Percentiles rank a stretch among this genome's conserved stretches.
phyloP scores from a whole-genome alignment of 2,329 filamentous ascomycete genomes.

The Dactylonectria estremocensis region DNA sequence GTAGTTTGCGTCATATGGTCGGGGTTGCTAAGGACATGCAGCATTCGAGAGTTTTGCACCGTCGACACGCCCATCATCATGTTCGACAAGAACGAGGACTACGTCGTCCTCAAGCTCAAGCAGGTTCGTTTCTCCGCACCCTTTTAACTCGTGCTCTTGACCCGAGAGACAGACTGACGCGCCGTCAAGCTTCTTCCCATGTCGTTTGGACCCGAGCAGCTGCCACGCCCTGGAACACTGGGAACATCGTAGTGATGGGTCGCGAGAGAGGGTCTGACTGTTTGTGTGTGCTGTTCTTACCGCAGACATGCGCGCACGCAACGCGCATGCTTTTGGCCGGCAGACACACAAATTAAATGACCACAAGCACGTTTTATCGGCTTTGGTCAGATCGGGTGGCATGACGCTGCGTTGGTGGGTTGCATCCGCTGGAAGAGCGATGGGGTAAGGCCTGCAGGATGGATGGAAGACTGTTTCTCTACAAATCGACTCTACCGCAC shows the following conservation, averaged over 20 bases:
- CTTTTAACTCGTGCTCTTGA: neutral
- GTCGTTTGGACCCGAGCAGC: constrained; percentile 76
- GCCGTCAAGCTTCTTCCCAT: constrained; percentile 73
- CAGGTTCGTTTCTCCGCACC: constrained; percentile 63
- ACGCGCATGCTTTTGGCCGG: neutral
- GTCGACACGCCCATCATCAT: constrained; percentile 86
- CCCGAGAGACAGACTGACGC: constrained; percentile 33
- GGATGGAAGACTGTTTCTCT: neutral
- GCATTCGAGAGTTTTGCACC: constrained; percentile 83
- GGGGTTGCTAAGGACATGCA: constrained; percentile 50
- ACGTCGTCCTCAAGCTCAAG: constrained; percentile 77
- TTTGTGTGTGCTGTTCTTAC: neutral
- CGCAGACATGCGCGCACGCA: neutral
- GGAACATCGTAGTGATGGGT: constrained; percentile 2
- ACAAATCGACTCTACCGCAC: neutral
- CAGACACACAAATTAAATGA: neutral
- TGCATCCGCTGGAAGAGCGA: constrained; percentile 16
- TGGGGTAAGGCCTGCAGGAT: neutral
- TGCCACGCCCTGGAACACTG: constrained; percentile 58
- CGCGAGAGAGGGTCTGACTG: neutral
- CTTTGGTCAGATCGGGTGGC: constrained; percentile 23
- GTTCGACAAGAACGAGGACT: constrained; percentile 88
- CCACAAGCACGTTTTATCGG: constrained; percentile 4
- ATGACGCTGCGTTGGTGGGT: constrained; percentile 22
- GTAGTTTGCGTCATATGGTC: constrained; percentile 2